Percentiles rank a stretch among this genome's conserved stretches.
Evolutionary conservation across 1,284 basidiomycete genomes (phyloP).

Genomic region (Schizophyllum amplum): DNA sequence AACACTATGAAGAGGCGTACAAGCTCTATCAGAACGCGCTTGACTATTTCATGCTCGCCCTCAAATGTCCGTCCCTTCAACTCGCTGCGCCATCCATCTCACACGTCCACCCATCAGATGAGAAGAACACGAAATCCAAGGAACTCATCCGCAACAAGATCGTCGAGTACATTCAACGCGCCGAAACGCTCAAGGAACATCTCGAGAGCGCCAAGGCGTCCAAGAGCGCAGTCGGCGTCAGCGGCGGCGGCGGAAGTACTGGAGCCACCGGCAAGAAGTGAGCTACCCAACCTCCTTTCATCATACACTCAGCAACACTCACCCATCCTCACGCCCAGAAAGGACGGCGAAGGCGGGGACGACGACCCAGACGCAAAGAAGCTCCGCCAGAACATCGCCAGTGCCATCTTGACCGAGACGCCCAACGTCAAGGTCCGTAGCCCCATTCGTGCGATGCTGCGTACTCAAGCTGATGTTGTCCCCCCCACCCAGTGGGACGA

Average conservation of each 20-base stretch:
- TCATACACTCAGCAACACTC: slow-evolving; percentile 5
- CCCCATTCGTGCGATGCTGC: no score
- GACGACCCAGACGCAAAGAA: slow-evolving; percentile 94
- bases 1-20: slow-evolving; percentile 93
- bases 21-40: slow-evolving; percentile 92
- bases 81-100: background rate
- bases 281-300: slow-evolving; percentile 21
- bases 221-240: slow-evolving; percentile 73
- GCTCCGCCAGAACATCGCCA: slow-evolving; percentile 80
- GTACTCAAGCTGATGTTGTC: no score
- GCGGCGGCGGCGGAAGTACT: slow-evolving; percentile 57
- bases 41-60: slow-evolving; percentile 96
- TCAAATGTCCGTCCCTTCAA: slow-evolving; percentile 38
- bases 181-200: slow-evolving; percentile 89
- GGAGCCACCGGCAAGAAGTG: slow-evolving; percentile 64
- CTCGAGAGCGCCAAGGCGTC: slow-evolving; percentile 67
- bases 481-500: slow-evolving; percentile 73
- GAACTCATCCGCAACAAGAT: slow-evolving; percentile 85
- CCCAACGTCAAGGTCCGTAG: slow-evolving; percentile 65
- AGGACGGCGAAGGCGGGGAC: slow-evolving; percentile 69
- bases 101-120: slow-evolving; percentile 45
- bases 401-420: slow-evolving; percentile 88
- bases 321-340: slow-evolving; percentile 28
- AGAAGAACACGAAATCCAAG: slow-evolving; percentile 95
- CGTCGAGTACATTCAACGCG: slow-evolving; percentile 86